Evolutionary conservation across 306 rosid genomes (phyloP), one percentile per base, ranked within the genome.

Genomic region (Echinosophora koreensis): DNA sequence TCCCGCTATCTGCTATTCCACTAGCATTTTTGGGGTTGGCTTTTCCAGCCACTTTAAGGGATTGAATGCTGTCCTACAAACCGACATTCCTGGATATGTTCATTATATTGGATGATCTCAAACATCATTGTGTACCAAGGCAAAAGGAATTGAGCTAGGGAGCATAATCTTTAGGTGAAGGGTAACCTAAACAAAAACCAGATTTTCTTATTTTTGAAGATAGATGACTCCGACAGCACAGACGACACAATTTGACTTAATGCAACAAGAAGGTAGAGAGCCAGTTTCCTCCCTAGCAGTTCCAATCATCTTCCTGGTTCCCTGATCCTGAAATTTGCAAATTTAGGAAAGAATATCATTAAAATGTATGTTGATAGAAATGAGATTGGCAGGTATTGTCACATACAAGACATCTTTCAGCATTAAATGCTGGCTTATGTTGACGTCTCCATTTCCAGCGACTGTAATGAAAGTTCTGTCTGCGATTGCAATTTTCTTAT

Each of bases 301-400:
- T 63, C 50, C n/a, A n/a, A 63, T 37, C 30, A 63, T 63, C n/a
- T 63, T 63, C 69, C 69, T 14, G 0, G 7, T 15, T 38, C 69
- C n/a, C 3, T 37, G 14, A 15, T 63, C 69, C n/a, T 37, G 30
- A 37, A 35, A 63, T 37, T n/a, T 38, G 7, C 50, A 63, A 37
- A 0, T 63, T 18, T 8, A 4, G 32, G 51, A 9, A 7, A 9
- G 3, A 13, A 35, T 1, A 2, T 13, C 5, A n/a, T 13, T 2
- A 16, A 39, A 10, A 60, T 13, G 44, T 2, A 32, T 60, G 5
- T 60, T 42, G 6, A 60, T 2, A 13, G 10, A 34, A 60, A 34
- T 1, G 22, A 60, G 6, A 5, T 60, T 15, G 32, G 12, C 12
- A 60, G 44, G 32, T 30, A 59, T 59, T 0, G 65, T 17, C 39